Evolutionary conservation across 2,329 filamentous ascomycete genomes (phyloP), one percentile per base, ranked within the genome.

Genomic region (Scedosporium apiospermum): DNA sequence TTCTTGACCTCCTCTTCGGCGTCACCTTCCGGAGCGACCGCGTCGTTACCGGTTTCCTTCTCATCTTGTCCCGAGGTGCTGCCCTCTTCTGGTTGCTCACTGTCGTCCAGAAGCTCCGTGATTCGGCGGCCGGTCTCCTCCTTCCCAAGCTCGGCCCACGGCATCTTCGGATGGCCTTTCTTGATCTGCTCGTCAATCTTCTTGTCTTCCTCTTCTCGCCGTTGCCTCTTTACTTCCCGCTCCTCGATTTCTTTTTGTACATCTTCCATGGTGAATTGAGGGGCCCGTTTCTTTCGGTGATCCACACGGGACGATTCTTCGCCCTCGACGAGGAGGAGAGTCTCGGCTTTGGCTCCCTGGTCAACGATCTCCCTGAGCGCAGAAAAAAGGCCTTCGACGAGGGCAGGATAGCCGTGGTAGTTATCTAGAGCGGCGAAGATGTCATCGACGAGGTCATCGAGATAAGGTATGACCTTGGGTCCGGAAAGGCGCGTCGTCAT

Each of bases 401-500:
- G 86, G 18, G 82, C 77, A 0, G 91, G 87, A 71, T 99, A 98
- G 1, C 95, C 95, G 69, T 99, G 95, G 69, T 95, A 99, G 69
- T 91, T 90, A 67, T 97, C 92, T n/a, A 99, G 77, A 0, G 93
- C 91, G 0, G 90, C 89, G 72, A 99, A 98, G 46, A 99, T 91
- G 0, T 91, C 93, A 4, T 88, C 89, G 3, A 98, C 87, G 0
- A 96, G 85, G 70, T 99, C 95, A 70, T 98, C 93, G 1, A 99
- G 78, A 70, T 93, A 97, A 0, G 93, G 92, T 10, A 99, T 80
- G 23, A 99, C 74, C 6, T 81, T 82, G 1, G 92, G 87, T 0
- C 95, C 95, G 18, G 92, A 91, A 14, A 99, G 82, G 27, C 85
- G 87, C 64, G 98, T 87, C 90, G 98, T 96, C 93, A 99, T 97